These are phyloP conservation scores for Gynochthodes officinalis DNA, from an alignment of 257 asterid genomes.

Conservation along the genomic window DNA sequence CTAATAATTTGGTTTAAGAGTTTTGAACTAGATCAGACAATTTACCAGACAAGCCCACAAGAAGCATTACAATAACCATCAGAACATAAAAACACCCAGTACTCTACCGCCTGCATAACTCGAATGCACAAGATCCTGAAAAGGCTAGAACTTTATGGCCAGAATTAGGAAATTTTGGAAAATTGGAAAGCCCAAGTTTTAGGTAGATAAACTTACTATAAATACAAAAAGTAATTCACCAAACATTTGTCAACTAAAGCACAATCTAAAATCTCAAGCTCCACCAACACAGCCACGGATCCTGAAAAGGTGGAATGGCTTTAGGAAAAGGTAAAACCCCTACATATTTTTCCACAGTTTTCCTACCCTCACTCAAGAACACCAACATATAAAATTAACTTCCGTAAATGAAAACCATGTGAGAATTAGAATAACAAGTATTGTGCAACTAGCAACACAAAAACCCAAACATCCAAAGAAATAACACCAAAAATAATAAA, in stretches of 20 bases:
- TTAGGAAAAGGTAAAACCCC: background rate
- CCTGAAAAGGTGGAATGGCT: constrained; percentile 4
- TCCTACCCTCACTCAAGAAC: background rate
- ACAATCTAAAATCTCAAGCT: background rate
- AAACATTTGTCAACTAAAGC: background rate
- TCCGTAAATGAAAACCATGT: background rate
- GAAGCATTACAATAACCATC: too few species aligned
- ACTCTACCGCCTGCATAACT: background rate
- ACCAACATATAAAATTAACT: background rate
- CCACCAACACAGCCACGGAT: background rate
- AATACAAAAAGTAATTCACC: background rate
- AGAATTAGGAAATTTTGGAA: too few species aligned
- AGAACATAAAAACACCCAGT: background rate
- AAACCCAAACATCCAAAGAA: background rate
- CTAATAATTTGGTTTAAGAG: too few species aligned
- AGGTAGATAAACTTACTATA: background rate
- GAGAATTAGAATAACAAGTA: background rate
- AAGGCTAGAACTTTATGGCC: background rate
- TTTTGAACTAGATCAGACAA: too few species aligned
- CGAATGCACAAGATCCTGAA: too few species aligned
- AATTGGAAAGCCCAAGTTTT: background rate
- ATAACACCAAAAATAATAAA: background rate
- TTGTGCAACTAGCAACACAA: background rate
- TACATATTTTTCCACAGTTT: background rate
- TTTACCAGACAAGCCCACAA: too few species aligned